Conservation (phyloP, 139 green algal genomes). For the Choricystis sp. region DNA sequence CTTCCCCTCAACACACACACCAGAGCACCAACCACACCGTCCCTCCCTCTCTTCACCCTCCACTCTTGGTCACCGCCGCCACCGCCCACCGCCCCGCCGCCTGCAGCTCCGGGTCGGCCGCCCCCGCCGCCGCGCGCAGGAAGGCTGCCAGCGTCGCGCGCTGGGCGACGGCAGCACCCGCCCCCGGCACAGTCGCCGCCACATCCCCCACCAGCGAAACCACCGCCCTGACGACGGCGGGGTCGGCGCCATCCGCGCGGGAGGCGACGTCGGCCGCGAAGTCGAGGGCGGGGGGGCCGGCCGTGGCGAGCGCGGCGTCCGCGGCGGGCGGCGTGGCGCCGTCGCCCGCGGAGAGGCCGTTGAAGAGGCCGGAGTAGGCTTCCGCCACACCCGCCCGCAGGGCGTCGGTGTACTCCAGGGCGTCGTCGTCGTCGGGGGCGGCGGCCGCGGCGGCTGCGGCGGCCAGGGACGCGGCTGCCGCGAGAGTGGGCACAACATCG, state of each 20-base stretch:
- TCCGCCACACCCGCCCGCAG: slow-evolving; percentile 76
- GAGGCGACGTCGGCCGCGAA: slow-evolving; percentile 45
- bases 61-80: slow-evolving; percentile 10
- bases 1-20: no score
- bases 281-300: slow-evolving; percentile 21
- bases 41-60: not conserved
- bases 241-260: slow-evolving; percentile 25
- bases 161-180: slow-evolving; percentile 24
- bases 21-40: not conserved
- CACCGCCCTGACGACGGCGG: slow-evolving; percentile 31
- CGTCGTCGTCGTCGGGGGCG: slow-evolving; percentile 46
- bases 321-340: not conserved
- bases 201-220: slow-evolving; percentile 54
- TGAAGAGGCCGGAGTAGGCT: slow-evolving; percentile 76
- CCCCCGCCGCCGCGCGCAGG: slow-evolving; percentile 15
- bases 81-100: slow-evolving; percentile 16
- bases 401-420: slow-evolving; percentile 82
- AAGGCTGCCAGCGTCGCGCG: slow-evolving; percentile 25
- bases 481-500: slow-evolving; percentile 65
- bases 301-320: slow-evolving; percentile 12
- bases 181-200: slow-evolving; percentile 19
- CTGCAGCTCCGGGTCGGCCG: not conserved
- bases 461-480: slow-evolving; percentile 44
- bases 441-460: slow-evolving; percentile 18
- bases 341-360: slow-evolving; percentile 26